These are phyloP conservation scores for Microdochium nivale DNA, from an alignment of 2,329 filamentous ascomycete species.

Conservation along the genomic window DNA sequence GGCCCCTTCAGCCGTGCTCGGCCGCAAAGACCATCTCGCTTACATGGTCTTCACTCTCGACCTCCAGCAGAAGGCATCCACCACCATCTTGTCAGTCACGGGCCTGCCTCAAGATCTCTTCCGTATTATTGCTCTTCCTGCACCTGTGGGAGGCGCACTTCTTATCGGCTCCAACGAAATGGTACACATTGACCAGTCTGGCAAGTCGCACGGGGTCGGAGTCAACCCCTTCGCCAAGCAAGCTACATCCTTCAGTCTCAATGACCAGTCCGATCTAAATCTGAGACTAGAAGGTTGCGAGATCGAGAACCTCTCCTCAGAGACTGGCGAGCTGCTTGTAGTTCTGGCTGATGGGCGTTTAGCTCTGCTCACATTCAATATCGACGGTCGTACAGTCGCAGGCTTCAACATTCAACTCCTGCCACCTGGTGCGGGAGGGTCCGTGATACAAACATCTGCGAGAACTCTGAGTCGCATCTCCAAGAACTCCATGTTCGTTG, in stretches of 20 bases:
- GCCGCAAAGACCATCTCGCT: conserved; percentile 74
- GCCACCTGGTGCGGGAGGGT: conserved; percentile 51
- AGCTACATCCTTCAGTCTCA: conserved; percentile 73
- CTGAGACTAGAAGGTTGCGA: conserved; percentile 75
- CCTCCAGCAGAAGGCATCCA: conserved; percentile 86
- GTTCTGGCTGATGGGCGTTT: conserved; percentile 69
- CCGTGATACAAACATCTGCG: conserved; percentile 49
- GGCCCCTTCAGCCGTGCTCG: conserved; percentile 66
- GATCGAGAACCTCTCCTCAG: conserved; percentile 66
- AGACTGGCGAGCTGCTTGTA: conserved; percentile 77
- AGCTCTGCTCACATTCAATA: conserved; percentile 68
- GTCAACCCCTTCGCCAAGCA: conserved; percentile 86
- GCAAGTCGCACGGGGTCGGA: conserved; percentile 84
- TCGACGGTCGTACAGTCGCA: conserved; percentile 87
- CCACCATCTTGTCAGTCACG: conserved; percentile 78
- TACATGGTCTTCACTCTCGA: conserved; percentile 96
- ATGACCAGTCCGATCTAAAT: conserved; percentile 74
- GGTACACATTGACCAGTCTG: conserved; percentile 92
- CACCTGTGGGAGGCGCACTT: conserved; percentile 81
- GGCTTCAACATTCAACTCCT: conserved; percentile 69
- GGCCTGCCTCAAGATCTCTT: conserved; percentile 83
- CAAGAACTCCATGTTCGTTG: conserved; percentile 68
- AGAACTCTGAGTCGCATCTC: conserved; percentile 64
- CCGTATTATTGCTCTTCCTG: conserved; percentile 71
- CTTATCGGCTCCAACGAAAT: conserved; percentile 84